Conservation (phyloP, 805 yeast genomes). For the Geotrichum ghanense region DNA sequence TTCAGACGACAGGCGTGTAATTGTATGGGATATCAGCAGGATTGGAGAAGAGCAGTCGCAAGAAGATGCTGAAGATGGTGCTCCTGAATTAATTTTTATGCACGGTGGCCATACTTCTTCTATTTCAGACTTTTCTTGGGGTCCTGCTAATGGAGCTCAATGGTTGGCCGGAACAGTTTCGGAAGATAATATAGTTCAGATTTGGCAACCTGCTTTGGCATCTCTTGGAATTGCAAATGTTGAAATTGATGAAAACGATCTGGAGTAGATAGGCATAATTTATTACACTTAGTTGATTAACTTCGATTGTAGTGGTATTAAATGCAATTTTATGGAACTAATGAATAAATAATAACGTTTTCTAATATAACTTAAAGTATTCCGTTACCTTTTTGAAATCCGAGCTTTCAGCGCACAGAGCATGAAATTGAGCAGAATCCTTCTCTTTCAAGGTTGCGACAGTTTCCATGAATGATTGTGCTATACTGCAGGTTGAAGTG, state of each 20-base stretch:
- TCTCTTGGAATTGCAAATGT: constrained; percentile 29
- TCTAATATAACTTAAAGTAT: neutral
- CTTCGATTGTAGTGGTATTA: too few relatives aligned
- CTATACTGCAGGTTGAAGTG: neutral
- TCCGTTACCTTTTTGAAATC: neutral
- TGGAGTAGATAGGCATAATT: too few relatives aligned
- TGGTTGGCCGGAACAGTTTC: constrained; percentile 57
- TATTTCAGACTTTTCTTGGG: constrained; percentile 52
- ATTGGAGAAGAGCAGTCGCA: constrained; percentile 79
- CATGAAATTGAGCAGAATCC: neutral
- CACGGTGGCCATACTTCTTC: constrained; percentile 81
- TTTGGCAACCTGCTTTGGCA: constrained; percentile 58
- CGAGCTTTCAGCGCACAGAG: neutral
- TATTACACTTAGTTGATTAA: too few relatives aligned
- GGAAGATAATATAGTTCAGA: constrained; percentile 63
- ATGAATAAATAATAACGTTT: too few relatives aligned
- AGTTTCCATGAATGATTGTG: neutral
- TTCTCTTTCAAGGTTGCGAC: neutral
- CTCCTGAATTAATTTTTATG: constrained; percentile 80
- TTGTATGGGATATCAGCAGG: constrained; percentile 68
- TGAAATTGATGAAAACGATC: constrained; percentile 15
- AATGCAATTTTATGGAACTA: too few relatives aligned
- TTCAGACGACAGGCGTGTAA: constrained; percentile 64
- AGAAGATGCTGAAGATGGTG: constrained; percentile 86
- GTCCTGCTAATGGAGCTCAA: constrained; percentile 39